A percentile compares a stretch with the other conserved stretches of the same genome.
Evolutionary conservation across 2,329 filamentous ascomycete genomes (phyloP).

Genomic region (Trichoderma koningiopsis): DNA sequence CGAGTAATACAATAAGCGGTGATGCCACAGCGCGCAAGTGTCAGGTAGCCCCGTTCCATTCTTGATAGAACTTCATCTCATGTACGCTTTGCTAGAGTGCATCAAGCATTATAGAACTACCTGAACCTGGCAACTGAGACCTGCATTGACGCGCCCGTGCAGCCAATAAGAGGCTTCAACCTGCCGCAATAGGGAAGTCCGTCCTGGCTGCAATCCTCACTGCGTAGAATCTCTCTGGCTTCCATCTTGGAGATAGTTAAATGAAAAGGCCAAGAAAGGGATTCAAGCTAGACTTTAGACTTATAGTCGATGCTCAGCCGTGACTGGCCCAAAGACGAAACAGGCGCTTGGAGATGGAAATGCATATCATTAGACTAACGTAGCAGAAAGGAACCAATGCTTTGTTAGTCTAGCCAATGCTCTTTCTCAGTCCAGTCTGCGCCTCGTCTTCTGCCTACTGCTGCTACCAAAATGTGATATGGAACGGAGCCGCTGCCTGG

Average conservation of each 20-base stretch:
- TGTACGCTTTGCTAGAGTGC: neutral
- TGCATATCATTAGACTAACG: neutral
- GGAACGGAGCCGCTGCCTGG: slow-evolving; percentile 9
- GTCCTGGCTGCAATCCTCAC: neutral
- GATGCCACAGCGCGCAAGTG: neutral
- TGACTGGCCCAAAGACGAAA: neutral
- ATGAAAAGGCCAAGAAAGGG: neutral
- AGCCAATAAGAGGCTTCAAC: slow-evolving; percentile 17
- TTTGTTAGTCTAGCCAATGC: neutral
- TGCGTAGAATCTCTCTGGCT: neutral
- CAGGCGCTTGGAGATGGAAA: neutral
- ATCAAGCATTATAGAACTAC: neutral
- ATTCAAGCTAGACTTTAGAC: neutral
- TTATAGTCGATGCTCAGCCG: neutral
- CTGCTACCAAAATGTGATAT: neutral
- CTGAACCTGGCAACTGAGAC: neutral
- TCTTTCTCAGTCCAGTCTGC: neutral
- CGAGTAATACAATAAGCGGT: neutral
- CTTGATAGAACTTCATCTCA: neutral
- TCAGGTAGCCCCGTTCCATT: neutral
- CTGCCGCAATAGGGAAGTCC: slow-evolving; percentile 17
- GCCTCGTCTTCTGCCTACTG: neutral
- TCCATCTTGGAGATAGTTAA: neutral
- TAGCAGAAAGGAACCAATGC: neutral
- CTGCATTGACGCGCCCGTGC: slow-evolving; percentile 1